Percentiles rank a stretch among this genome's conserved stretches.
Conservation (phyloP, 495 filamentous ascomycete species). For the Podospora pseudopauciseta region DNA sequence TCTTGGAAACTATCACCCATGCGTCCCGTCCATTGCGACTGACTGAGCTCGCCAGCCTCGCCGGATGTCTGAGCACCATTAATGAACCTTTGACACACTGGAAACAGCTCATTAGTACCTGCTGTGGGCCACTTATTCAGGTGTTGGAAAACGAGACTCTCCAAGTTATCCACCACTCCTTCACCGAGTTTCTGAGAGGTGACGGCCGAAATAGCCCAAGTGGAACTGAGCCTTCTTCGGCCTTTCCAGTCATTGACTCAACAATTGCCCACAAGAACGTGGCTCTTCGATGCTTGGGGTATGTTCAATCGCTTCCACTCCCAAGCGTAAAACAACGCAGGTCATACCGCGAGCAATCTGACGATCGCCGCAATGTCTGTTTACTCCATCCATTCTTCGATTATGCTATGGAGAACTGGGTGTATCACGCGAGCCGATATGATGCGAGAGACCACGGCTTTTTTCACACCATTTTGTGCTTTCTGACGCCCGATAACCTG, state of each 20-base stretch:
- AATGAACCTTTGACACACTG: not conserved
- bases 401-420: slow-evolving; percentile 21
- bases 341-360: too few relatives aligned
- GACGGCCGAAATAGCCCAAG: slow-evolving; percentile 3
- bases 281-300: slow-evolving; percentile 6
- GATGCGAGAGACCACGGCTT: slow-evolving; percentile 9
- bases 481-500: slow-evolving; percentile 2
- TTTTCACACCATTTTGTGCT: not conserved
- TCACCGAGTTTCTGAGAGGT: slow-evolving; percentile 49
- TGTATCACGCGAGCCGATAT: slow-evolving; percentile 16
- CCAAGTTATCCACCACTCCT: slow-evolving; percentile 49
- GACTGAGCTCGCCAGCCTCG: slow-evolving; percentile 41
- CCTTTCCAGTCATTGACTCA: slow-evolving; percentile 31
- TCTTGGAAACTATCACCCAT: slow-evolving; percentile 44
- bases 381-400: slow-evolving; percentile 14
- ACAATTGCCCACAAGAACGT: slow-evolving; percentile 20
- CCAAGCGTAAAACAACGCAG: too few relatives aligned
- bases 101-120: slow-evolving; percentile 16
- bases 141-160: slow-evolving; percentile 47
- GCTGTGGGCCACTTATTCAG: slow-evolving; percentile 46
- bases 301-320: slow-evolving; percentile 7
- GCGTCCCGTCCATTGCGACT: slow-evolving; percentile 47
- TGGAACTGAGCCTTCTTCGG: not conserved
- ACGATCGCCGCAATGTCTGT: slow-evolving; percentile 11
- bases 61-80: slow-evolving; percentile 20